Evolutionary conservation across 768 basidiomycete species (phyloP).

Genomic region (Leucosporidium creatinivorum): DNA sequence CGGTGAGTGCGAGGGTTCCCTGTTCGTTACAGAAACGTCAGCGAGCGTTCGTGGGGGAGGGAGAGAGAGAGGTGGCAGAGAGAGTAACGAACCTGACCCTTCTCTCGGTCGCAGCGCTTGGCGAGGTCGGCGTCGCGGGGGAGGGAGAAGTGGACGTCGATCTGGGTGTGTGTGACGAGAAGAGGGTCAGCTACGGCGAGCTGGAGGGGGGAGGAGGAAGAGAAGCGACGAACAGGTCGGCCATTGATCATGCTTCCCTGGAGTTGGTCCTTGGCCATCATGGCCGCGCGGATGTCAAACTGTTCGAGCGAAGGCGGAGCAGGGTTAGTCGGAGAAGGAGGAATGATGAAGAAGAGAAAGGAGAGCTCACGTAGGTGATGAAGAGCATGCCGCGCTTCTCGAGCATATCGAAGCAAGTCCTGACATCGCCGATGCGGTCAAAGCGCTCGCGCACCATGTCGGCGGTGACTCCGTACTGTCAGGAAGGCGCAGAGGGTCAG

Average conservation of each 20-base stretch:
- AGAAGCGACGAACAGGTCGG: slow-evolving; percentile 61
- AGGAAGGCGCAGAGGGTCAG: not conserved
- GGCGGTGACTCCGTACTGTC: slow-evolving; percentile 42
- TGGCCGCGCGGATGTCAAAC: slow-evolving; percentile 89
- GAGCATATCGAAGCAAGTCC: slow-evolving; percentile 93
- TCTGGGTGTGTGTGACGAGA: slow-evolving; percentile 51
- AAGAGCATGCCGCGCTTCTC: slow-evolving; percentile 97
- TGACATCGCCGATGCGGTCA: slow-evolving; percentile 90
- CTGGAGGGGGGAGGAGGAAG: not conserved
- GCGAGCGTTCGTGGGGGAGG: not conserved
- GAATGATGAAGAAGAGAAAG: not conserved
- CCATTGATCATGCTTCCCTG: slow-evolving; percentile 84
- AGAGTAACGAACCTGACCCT: slow-evolving; percentile 56
- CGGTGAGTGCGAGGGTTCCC: slow-evolving; percentile 72
- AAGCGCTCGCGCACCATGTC: slow-evolving; percentile 76
- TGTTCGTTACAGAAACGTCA: slow-evolving; percentile 42
- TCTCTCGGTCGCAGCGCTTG: slow-evolving; percentile 59
- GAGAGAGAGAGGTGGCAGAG: not conserved
- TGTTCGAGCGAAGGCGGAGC: slow-evolving; percentile 40
- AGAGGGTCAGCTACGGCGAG: not conserved
- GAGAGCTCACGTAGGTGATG: slow-evolving; percentile 71
- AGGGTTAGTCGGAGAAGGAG: not conserved
- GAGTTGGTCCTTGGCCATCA: slow-evolving; percentile 79
- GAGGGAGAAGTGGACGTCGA: slow-evolving; percentile 96
- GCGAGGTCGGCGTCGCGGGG: slow-evolving; percentile 75